Percentiles rank a stretch among this genome's conserved stretches.
Conservation (phyloP, 371 early-diverging fungal genomes). For the Capniomyces stellatus region DNA sequence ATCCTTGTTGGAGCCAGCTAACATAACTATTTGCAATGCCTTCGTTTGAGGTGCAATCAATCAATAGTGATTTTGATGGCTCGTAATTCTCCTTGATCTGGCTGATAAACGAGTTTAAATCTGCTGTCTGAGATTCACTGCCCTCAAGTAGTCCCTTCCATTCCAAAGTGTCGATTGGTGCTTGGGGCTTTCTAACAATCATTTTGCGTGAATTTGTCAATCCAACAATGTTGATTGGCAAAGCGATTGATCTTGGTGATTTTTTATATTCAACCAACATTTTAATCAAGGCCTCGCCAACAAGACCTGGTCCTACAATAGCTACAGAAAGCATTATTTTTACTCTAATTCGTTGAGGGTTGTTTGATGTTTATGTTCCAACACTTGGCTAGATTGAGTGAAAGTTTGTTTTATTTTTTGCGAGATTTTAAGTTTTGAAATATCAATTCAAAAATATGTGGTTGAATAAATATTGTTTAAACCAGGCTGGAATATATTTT, state of each 20-base stretch:
- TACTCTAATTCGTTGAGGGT: too few relatives aligned
- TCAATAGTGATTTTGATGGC: constrained; percentile 36
- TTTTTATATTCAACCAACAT: constrained; percentile 40
- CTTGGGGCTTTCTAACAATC: constrained; percentile 28
- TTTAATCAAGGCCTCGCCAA: constrained; percentile 68
- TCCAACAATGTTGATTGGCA: constrained; percentile 33
- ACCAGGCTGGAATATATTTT: too few relatives aligned
- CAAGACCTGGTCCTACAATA: constrained; percentile 84
- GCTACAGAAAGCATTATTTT: constrained; percentile 30
- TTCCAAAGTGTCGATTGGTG: constrained; percentile 10
- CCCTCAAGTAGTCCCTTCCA: constrained; percentile 22
- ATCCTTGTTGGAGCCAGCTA: constrained; percentile 50
- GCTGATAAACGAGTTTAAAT: constrained; percentile 11
- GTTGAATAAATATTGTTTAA: too few relatives aligned
- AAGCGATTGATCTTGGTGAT: constrained; percentile 19
- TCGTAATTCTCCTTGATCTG: constrained; percentile 11
- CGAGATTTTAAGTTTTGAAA: too few relatives aligned
- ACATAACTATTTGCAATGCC: constrained; percentile 65
- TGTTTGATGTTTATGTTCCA: too few relatives aligned
- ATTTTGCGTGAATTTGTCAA: constrained; percentile 47
- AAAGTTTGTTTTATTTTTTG: too few relatives aligned
- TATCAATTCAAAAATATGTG: too few relatives aligned
- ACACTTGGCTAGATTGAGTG: too few relatives aligned
- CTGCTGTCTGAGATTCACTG: constrained; percentile 9
- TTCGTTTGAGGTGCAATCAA: constrained; percentile 84